phyloP scores from a whole-genome alignment of 345 rosid genomes.

The Dipteronia sinensis region DNA sequence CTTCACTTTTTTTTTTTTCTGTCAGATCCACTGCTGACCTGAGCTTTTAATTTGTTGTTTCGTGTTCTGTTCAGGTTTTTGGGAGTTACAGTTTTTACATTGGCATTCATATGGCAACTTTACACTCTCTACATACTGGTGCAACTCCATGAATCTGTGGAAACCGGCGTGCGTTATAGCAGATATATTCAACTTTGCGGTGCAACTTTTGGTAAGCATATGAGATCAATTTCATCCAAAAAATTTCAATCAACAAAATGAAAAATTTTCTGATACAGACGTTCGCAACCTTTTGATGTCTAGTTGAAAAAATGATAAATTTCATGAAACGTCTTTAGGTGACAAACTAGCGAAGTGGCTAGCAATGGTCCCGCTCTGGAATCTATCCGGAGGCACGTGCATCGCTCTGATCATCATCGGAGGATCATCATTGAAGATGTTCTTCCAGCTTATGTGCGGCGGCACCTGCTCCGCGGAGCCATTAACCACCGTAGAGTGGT shows the following conservation, averaged over 20 bases:
- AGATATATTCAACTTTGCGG: slow-evolving; percentile 63
- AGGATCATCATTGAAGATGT: slow-evolving; percentile 38
- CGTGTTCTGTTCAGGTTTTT: slow-evolving; percentile 51
- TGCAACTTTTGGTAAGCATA: slow-evolving; percentile 62
- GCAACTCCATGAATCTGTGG: slow-evolving; percentile 73
- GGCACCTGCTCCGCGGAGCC: slow-evolving; percentile 39
- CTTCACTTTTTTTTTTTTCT: background rate
- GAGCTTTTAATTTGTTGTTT: background rate
- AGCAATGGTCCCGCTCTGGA: slow-evolving; percentile 53
- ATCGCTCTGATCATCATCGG: slow-evolving; percentile 54
- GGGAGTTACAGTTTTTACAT: slow-evolving; percentile 59
- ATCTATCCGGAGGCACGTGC: slow-evolving; percentile 75
- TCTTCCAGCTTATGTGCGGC: slow-evolving; percentile 37
- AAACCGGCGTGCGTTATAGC: slow-evolving; percentile 61
- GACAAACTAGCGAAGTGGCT: slow-evolving; percentile 49
- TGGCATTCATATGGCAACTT: slow-evolving; percentile 79
- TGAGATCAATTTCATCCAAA: background rate
- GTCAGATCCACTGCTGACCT: background rate
- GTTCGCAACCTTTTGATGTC: background rate
- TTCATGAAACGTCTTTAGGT: slow-evolving; percentile 33
- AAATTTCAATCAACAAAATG: background rate
- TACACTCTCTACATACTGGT: slow-evolving; percentile 72
- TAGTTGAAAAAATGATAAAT: background rate
- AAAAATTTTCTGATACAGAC: too few species aligned
- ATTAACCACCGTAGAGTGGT: slow-evolving; percentile 56